Conservation (phyloP, 2,329 filamentous ascomycete species). For the Trichophyton equinum region DNA sequence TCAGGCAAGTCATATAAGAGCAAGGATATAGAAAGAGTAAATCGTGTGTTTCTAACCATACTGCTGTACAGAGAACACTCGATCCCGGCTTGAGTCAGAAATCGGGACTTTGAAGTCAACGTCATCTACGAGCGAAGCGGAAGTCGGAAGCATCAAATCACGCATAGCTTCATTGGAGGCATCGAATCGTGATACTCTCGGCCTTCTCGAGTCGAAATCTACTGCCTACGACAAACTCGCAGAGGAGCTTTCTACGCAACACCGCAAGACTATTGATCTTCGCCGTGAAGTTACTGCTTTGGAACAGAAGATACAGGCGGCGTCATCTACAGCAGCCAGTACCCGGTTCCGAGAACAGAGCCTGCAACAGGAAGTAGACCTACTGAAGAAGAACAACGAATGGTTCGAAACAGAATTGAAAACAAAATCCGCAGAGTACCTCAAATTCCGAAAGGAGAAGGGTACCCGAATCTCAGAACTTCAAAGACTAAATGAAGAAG, state of each 20-base stretch:
- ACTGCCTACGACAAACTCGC: slow-evolving; percentile 73
- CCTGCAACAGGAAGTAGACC: slow-evolving; percentile 77
- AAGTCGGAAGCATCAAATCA: slow-evolving; percentile 61
- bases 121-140: slow-evolving; percentile 52
- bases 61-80: slow-evolving; percentile 51
- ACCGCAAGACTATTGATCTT: slow-evolving; percentile 74
- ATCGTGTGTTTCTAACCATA: slow-evolving; percentile 7
- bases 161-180: slow-evolving; percentile 79
- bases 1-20: slow-evolving; percentile 50
- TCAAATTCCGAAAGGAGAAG: slow-evolving; percentile 91
- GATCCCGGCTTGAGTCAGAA: slow-evolving; percentile 67
- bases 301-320: slow-evolving; percentile 71
- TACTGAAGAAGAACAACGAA: slow-evolving; percentile 79
- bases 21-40: background rate
- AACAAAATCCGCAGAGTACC: slow-evolving; percentile 72
- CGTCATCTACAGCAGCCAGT: slow-evolving; percentile 65
- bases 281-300: slow-evolving; percentile 68
- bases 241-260: slow-evolving; percentile 75
- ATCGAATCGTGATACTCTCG: slow-evolving; percentile 80
- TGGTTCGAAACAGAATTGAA: slow-evolving; percentile 89
- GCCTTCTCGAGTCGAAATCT: slow-evolving; percentile 80
- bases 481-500: slow-evolving; percentile 78
- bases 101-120: slow-evolving; percentile 65
- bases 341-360: slow-evolving; percentile 85
- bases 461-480: slow-evolving; percentile 77